Percentiles rank a stretch among this genome's conserved stretches.
These are phyloP conservation scores for Neonectria ditissima DNA, from an alignment of 2,329 filamentous ascomycete genomes.

Conservation along the genomic window DNA sequence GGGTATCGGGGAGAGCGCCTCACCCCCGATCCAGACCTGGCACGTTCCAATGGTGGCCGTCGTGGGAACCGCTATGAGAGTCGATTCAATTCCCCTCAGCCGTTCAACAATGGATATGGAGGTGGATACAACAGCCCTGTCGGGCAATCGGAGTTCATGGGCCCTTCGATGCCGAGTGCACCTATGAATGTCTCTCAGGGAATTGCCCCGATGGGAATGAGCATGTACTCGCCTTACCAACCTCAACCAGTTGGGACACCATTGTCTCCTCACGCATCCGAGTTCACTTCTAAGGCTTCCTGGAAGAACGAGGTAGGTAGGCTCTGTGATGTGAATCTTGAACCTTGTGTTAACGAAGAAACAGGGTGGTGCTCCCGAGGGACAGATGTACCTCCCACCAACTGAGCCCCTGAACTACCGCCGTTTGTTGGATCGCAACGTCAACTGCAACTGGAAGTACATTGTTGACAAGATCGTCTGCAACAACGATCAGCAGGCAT, in stretches of 20 bases:
- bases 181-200: constrained; percentile 51
- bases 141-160: constrained; percentile 52
- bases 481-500: constrained; percentile 99
- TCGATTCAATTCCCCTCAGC: constrained; percentile 53
- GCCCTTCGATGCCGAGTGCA: constrained; percentile 49
- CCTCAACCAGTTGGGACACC: constrained; percentile 72
- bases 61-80: constrained; percentile 62
- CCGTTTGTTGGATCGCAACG: constrained; percentile 91
- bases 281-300: constrained; percentile 71
- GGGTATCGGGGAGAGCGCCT: constrained; percentile 60
- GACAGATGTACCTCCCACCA: constrained; percentile 84
- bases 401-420: constrained; percentile 97
- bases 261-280: constrained; percentile 78
- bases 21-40: constrained; percentile 61
- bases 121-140: constrained; percentile 50
- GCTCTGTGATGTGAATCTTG: constrained; percentile 1
- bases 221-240: constrained; percentile 62
- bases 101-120: constrained; percentile 51
- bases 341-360: constrained; percentile 29
- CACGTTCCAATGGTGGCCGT: constrained; percentile 57
- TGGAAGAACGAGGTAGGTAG: constrained; percentile 68
- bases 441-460: constrained; percentile 99
- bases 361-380: constrained; percentile 64
- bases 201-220: constrained; percentile 54
- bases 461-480: constrained; percentile 99